Evolutionary conservation across 306 rosid species (phyloP).

Genomic region (Hippophae gyantsensis): DNA sequence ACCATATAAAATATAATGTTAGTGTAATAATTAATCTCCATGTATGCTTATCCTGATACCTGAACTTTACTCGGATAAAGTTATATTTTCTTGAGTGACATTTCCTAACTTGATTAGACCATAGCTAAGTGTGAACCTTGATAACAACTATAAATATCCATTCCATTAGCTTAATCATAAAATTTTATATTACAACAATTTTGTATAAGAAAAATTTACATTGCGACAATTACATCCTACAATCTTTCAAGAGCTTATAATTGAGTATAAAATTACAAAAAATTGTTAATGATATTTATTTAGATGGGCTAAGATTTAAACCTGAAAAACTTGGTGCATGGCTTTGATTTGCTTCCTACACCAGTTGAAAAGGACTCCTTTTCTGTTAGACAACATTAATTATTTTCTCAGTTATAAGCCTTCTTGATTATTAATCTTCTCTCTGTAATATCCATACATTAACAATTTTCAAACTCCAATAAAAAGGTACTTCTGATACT

Average conservation of each 20-base stretch:
- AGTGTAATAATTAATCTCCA: constrained; percentile 15
- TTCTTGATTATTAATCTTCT: constrained; percentile 39
- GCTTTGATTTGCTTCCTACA: constrained; percentile 99
- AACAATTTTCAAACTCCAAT: background rate
- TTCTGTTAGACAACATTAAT: constrained; percentile 94
- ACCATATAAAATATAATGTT: constrained; percentile 10
- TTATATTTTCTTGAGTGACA: constrained; percentile 22
- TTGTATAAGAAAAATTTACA: constrained; percentile 4
- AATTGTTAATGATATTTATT: constrained; percentile 32
- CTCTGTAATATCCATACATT: constrained; percentile 10
- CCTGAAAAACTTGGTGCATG: constrained; percentile 99
- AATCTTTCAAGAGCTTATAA: constrained; percentile 23
- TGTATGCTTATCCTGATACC: constrained; percentile 22
- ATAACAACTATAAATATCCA: constrained; percentile 34
- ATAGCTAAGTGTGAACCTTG: constrained; percentile 44
- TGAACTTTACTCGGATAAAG: constrained; percentile 15
- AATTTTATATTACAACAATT: constrained; percentile 26
- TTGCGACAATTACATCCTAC: no score
- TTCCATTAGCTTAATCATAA: constrained; percentile 35
- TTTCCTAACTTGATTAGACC: constrained; percentile 31
- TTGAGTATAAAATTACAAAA: constrained; percentile 17
- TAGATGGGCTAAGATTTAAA: constrained; percentile 73
- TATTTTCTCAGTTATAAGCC: constrained; percentile 56
- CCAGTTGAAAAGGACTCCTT: constrained; percentile 75
- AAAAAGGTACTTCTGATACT: background rate